Evolutionary conservation across 192 early-diverging fungal genomes (phyloP).

Genomic region (Rhizoclosmatium globosum): DNA sequence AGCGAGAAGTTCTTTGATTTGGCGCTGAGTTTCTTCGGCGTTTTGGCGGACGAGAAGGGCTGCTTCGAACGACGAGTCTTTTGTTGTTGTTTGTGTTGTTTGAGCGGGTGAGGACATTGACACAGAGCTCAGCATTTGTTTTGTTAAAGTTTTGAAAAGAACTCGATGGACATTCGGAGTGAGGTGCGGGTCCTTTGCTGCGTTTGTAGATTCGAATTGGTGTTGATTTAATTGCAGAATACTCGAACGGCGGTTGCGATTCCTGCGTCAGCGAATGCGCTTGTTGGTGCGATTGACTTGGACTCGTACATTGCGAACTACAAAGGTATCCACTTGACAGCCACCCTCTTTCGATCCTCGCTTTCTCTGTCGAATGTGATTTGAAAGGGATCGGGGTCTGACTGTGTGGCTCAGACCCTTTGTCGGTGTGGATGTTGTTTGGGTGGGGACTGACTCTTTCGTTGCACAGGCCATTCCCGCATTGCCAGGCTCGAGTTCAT

Average conservation of each 20-base stretch:
- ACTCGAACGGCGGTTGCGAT: background rate
- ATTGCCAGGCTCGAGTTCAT: slow-evolving; percentile 78
- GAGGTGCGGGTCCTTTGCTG: no score
- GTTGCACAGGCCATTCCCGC: slow-evolving; percentile 66
- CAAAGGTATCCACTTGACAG: slow-evolving; percentile 50
- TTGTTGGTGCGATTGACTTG: slow-evolving; percentile 34
- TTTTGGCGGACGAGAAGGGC: slow-evolving; percentile 54
- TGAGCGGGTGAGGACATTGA: no score
- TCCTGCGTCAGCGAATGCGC: background rate
- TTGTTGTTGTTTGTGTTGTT: background rate
- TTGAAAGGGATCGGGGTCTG: no score
- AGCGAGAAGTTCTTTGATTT: slow-evolving; percentile 47
- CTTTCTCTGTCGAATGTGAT: no score
- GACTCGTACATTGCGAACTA: slow-evolving; percentile 74
- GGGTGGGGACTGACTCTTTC: background rate
- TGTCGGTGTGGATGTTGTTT: background rate
- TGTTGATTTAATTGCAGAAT: background rate
- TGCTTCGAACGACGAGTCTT: slow-evolving; percentile 17
- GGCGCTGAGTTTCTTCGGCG: slow-evolving; percentile 55
- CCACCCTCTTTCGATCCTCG: no score
- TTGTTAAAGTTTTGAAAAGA: no score
- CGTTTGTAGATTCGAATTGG: no score
- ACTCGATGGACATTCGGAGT: no score
- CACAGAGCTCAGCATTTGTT: no score
- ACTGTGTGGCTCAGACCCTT: background rate